Evolutionary conservation across 2,329 filamentous ascomycete genomes (phyloP).

Genomic region (Fusarium algeriense): DNA sequence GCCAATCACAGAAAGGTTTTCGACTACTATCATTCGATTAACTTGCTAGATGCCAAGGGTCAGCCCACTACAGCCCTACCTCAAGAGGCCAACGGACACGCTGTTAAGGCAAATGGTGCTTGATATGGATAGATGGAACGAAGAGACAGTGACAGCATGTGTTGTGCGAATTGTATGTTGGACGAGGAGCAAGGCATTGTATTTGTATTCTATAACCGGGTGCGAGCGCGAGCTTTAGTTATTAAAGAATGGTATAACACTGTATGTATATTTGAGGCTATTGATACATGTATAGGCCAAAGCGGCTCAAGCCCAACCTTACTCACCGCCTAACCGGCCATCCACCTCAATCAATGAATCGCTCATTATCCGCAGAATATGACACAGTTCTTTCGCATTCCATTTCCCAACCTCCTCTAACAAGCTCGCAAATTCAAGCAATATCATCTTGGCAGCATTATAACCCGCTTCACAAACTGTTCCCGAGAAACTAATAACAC

Average conservation of each 20-base stretch:
- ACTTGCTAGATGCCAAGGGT: neutral
- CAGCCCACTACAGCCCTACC: neutral
- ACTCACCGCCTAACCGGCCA: neutral
- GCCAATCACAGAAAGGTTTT: neutral
- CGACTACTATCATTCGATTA: slow-evolving; percentile 19
- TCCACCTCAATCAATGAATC: slow-evolving; percentile 9
- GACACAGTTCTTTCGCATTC: slow-evolving; percentile 10
- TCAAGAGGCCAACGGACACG: neutral
- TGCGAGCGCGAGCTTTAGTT: no score
- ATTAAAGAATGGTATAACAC: neutral
- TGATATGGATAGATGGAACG: neutral
- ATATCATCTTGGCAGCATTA: slow-evolving; percentile 6
- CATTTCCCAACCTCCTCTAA: slow-evolving; percentile 24
- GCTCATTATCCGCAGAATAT: slow-evolving; percentile 23
- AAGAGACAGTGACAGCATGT: neutral
- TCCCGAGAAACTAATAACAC: slow-evolving; percentile 4
- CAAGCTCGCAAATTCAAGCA: slow-evolving; percentile 10
- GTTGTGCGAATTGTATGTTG: no score
- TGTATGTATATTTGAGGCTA: fast-evolving
- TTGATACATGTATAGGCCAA: neutral
- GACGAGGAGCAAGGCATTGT: neutral
- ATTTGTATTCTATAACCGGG: neutral
- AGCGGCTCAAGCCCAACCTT: fast-evolving
- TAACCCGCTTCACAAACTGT: slow-evolving; percentile 1
- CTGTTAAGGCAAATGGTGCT: neutral